Percentiles rank a stretch among this genome's conserved stretches.
Conservation (phyloP, 202 grass and related monocot genomes). For the Cymbopogon flexuosus region DNA sequence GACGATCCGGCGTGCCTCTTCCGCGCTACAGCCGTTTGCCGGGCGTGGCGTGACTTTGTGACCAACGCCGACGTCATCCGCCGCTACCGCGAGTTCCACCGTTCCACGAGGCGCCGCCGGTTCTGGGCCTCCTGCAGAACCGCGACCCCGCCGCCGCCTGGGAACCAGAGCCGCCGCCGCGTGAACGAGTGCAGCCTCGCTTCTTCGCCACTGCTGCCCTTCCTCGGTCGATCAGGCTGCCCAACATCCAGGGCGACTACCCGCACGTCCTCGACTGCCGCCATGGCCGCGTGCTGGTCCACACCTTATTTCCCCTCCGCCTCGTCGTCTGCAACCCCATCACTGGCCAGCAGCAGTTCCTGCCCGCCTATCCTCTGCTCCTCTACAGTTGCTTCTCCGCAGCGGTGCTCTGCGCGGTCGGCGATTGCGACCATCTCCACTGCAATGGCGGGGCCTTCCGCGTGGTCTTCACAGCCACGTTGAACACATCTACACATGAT, state of each 20-base stretch:
- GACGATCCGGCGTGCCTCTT: no score
- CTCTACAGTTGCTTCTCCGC: neutral
- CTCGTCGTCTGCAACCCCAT: neutral
- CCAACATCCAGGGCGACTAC: neutral
- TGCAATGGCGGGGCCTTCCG: neutral
- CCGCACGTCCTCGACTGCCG: neutral
- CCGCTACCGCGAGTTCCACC: no score
- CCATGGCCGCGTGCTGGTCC: neutral
- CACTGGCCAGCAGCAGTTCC: neutral
- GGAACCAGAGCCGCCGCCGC: no score
- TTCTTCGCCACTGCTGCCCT: neutral
- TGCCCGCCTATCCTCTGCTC: neutral
- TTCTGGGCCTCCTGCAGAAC: no score
- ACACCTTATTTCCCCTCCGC: neutral
- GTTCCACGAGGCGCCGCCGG: no score
- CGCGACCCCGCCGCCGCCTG: no score
- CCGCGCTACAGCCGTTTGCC: no score
- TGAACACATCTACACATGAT: no score
- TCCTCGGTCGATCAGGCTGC: neutral
- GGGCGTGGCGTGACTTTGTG: no score
- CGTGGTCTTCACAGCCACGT: neutral
- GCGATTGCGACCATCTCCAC: neutral
- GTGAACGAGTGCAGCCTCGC: neutral
- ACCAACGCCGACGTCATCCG: no score
- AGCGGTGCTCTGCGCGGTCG: neutral